Evolutionary conservation across 106 monocot species (phyloP), one percentile per base, ranked within the genome.

Genomic region (Apostasia ramifera): DNA sequence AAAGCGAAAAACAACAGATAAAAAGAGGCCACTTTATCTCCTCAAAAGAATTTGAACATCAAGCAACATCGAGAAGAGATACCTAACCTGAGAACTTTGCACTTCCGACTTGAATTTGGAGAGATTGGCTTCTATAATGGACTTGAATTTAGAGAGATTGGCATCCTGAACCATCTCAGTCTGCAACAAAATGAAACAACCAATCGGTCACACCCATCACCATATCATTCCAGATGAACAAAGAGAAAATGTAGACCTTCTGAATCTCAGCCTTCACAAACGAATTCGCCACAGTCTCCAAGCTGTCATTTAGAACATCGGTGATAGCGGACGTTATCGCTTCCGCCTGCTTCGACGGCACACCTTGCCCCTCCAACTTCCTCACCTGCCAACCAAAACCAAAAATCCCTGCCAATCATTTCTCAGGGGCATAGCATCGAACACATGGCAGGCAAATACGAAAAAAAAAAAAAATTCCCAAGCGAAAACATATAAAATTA

Each of bases 321-420:
- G 67, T 76, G 74, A 88, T 81, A 4, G 77, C 79, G 7, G 81
- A 81, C 4, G 88, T 84, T 50, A 88, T 84, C 8, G 74, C 88
- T 77, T 88, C 88, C 2, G 84, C 84, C 1, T 88, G 84, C 61
- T 84, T 84, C 14, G 79, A 82, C 1, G 76, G 76, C 48, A 88
- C 52, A 0, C 88, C 81, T 56, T 88, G 77, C 59, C 67, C 81
- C 55, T 88, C 88, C 71, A 88, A 60, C 42, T 61, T 84, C 76
- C 88, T 88, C 42, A 88, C 84, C 88, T 88, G 55, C 10, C 70
- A 57, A 58, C 51, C 47, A 70, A 61, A 15, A 10, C 13, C 55
- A 71, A 11, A 7, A 38, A 51, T 5, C 8, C 8, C 26, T 15
- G 51, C 3, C 8, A 6, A 57, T 56, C 26, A 12, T n/a, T 57